These are phyloP conservation scores for Pseudogymnoascus sp. DNA, from an alignment of 2,329 filamentous ascomycete genomes.

Conservation along the genomic window DNA sequence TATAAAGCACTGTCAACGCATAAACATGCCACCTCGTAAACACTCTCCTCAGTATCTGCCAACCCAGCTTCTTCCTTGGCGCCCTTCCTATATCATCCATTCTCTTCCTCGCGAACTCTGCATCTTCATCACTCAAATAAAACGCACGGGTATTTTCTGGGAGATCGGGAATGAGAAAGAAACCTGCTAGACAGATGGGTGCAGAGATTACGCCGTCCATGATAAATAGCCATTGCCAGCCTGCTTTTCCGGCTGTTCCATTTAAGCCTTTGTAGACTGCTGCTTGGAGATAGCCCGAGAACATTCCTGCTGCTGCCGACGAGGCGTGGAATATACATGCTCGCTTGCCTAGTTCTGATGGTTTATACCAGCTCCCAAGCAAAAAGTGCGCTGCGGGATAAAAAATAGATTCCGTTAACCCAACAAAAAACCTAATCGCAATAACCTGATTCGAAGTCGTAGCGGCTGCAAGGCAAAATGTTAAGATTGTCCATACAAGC, in stretches of 20 bases:
- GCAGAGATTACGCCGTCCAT: slow-evolving; percentile 35
- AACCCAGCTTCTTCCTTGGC: slow-evolving; percentile 24
- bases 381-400: slow-evolving; percentile 24
- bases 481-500: slow-evolving; percentile 29
- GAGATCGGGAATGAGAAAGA: slow-evolving; percentile 24
- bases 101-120: slow-evolving; percentile 18
- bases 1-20: slow-evolving; percentile 31
- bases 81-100: slow-evolving; percentile 24
- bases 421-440: slow-evolving; percentile 39
- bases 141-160: slow-evolving; percentile 25
- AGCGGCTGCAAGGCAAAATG: slow-evolving; percentile 33
- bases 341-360: slow-evolving; percentile 36
- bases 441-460: slow-evolving; percentile 28
- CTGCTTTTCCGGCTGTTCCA: slow-evolving; percentile 31
- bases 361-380: slow-evolving; percentile 39
- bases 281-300: slow-evolving; percentile 38
- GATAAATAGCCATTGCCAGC: slow-evolving; percentile 42
- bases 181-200: slow-evolving; percentile 26
- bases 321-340: slow-evolving; percentile 36
- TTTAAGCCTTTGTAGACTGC: slow-evolving; percentile 35
- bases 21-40: slow-evolving; percentile 34
- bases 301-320: slow-evolving; percentile 34
- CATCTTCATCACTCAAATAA: slow-evolving; percentile 20
- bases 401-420: slow-evolving; percentile 25
- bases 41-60: slow-evolving; percentile 23